A percentile compares a stretch with the other conserved stretches of the same genome.
phyloP scores from a whole-genome alignment of 1,139 yeast species.

The Debaryomycetaceae sp. region DNA sequence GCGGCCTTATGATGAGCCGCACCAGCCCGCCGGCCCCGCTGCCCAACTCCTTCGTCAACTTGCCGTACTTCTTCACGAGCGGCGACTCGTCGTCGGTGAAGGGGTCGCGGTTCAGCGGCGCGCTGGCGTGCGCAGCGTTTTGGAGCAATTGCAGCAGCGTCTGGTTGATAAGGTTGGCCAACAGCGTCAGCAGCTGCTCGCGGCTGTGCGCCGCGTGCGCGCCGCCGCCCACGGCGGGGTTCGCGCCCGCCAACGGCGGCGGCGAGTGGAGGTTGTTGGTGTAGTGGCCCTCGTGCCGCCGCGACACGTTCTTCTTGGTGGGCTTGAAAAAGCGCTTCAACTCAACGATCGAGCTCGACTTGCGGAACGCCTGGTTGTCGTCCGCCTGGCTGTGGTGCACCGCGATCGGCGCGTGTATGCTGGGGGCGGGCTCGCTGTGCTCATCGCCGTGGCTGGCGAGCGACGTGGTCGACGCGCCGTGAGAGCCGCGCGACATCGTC shows the following conservation, averaged over 20 bases:
- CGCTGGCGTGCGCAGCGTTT: constrained; percentile 28
- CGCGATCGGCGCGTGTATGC: constrained; percentile 10
- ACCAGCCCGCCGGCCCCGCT: constrained; percentile 99
- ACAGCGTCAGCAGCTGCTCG: constrained; percentile 38
- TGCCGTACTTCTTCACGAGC: constrained; percentile 79
- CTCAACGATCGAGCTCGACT: constrained; percentile 38
- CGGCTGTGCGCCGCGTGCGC: constrained; percentile 12
- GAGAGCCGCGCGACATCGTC: constrained; percentile 14
- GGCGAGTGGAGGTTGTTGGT: constrained; percentile 29
- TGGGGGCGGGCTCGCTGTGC: constrained; percentile 7
- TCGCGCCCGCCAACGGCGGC: constrained; percentile 20
- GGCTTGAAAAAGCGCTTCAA: constrained; percentile 40
- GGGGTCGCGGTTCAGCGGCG: constrained; percentile 29
- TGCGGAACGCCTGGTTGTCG: constrained; percentile 24
- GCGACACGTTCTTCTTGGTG: constrained; percentile 26
- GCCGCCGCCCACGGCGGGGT: constrained; percentile 1
- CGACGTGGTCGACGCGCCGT: constrained; percentile 3
- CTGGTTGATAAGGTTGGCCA: constrained; percentile 42
- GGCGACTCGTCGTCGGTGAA: constrained; percentile 56
- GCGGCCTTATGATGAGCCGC: constrained; percentile 72
- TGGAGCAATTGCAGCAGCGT: constrained; percentile 41
- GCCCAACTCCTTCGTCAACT: constrained; percentile 84
- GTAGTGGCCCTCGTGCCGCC: constrained; percentile 17
- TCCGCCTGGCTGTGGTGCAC: constrained; percentile 14
- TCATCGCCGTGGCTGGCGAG: constrained; percentile 1